Evolutionary conservation across 2,329 filamentous ascomycete species (phyloP), one percentile per base, ranked within the genome.

Genomic region (Aureobasidium namibiae): DNA sequence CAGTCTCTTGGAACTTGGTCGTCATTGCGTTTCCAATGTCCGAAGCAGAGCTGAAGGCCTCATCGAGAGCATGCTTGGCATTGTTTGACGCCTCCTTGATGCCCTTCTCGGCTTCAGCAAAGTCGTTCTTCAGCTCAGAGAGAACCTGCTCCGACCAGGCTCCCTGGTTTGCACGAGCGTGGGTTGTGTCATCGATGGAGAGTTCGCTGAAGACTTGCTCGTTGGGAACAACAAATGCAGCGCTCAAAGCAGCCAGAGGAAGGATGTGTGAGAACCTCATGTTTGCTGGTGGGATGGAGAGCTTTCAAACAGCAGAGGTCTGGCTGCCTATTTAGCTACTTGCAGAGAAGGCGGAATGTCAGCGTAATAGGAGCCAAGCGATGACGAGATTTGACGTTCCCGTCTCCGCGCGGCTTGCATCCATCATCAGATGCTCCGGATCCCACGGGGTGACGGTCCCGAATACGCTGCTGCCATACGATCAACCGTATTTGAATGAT

Each of bases 201-300:
- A 79, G 62, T 39, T 76, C 68, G 44, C 73, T 71, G 61, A 80
- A 74, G 21, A 80, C 70, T 58, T 78, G 67, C 63, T 80, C 74
- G 49, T 80, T 74, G 16, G 80, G 79, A 50, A 84, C 71, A 61
- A 83, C 78, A 56, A 83, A 75, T 26, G 80, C 80, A 56, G 78
- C 72, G 62, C 75, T 71, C 52, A 80, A 63, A 31, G 78, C 77
- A 65, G 77, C 75, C 52, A 82, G 70, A 60, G 79, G 76, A 62
- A 82, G 67, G 45, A 82, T 64, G 49, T 71, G 71, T 54, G 70
- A 69, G 67, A 80, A 70, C 71, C 75, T 80, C 79, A 82, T 82
- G 45, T 62, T 74, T 50, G 41, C 23, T 38, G 31, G 31, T 44
- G 21, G 36, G 24, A 58, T 44, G 29, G 21, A 46, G 23, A 39